These are phyloP conservation scores for Globisporangium radiosum DNA, from an alignment of 352 stramenopile genomes.

Conservation along the genomic window DNA sequence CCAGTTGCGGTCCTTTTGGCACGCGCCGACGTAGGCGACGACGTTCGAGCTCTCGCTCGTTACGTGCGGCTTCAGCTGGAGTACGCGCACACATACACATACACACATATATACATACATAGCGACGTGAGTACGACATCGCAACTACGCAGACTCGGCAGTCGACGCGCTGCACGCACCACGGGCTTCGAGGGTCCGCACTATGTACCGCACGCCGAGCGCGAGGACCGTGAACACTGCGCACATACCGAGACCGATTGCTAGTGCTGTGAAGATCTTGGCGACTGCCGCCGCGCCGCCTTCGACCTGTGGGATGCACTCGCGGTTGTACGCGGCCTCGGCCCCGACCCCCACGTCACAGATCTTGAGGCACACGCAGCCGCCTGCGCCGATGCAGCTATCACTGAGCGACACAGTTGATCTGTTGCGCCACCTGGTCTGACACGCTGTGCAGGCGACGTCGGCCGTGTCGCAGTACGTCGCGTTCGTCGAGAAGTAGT, in stretches of 20 bases:
- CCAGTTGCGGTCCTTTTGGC: slow-evolving; percentile 28
- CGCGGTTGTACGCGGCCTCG: not conserved
- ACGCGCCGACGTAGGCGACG: slow-evolving; percentile 14
- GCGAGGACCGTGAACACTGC: slow-evolving; percentile 2
- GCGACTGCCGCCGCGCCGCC: not conserved
- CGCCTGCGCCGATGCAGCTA: slow-evolving; percentile 21
- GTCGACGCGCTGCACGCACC: not conserved
- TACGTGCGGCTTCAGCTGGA: not conserved
- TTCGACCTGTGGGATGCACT: not conserved
- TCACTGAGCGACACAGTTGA: not conserved
- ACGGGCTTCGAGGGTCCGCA: slow-evolving; percentile 3
- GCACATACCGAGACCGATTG: slow-evolving; percentile 6
- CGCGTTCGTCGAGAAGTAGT: slow-evolving; percentile 41
- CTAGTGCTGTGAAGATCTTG: slow-evolving; percentile 8
- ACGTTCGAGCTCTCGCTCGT: slow-evolving; percentile 1
- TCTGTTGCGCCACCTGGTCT: not conserved
- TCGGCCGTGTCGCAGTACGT: slow-evolving; percentile 37
- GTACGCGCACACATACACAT: not conserved
- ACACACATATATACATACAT: not conserved
- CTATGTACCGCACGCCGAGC: slow-evolving; percentile 2
- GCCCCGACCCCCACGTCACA: slow-evolving; percentile 14
- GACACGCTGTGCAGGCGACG: slow-evolving; percentile 18
- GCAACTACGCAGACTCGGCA: no score
- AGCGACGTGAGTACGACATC: no score
- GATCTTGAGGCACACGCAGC: slow-evolving; percentile 31